Evolutionary conservation across 2,329 filamentous ascomycete genomes (phyloP).

Genomic region (Aspergillus novofumigatus): DNA sequence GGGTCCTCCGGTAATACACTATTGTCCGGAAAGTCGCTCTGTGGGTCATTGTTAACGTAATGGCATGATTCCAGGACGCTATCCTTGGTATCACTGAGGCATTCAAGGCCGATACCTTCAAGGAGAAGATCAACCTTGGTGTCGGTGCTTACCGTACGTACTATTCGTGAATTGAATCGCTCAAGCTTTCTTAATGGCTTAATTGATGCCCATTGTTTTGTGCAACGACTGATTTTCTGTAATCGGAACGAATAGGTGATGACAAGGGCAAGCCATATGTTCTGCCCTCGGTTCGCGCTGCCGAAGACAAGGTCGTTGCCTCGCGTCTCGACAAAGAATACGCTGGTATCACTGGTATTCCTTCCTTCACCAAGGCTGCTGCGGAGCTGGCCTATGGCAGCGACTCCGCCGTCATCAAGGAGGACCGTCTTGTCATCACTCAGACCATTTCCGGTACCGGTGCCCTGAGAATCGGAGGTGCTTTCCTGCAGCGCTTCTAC

Average conservation of each 20-base stretch:
- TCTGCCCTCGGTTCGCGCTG: conserved; percentile 83
- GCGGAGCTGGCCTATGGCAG: conserved; percentile 85
- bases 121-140: conserved; percentile 97
- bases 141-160: conserved; percentile 85
- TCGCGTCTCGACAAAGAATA: conserved; percentile 91
- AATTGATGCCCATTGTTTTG: background rate
- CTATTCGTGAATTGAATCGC: background rate
- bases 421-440: conserved; percentile 79
- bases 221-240: background rate
- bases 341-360: conserved; percentile 92
- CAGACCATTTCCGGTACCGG: conserved; percentile 98
- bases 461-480: conserved; percentile 88
- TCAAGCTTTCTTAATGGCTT: background rate
- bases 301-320: conserved; percentile 80
- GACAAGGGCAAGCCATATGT: conserved; percentile 98
- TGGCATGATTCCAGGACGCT: conserved; percentile 33
- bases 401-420: conserved; percentile 69
- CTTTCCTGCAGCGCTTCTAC: conserved; percentile 89
- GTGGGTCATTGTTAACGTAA: conserved; percentile 22
- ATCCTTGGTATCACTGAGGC: conserved; percentile 77
- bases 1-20: conserved; percentile 77
- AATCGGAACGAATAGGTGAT: conserved; percentile 50
- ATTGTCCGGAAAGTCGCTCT: conserved; percentile 3
- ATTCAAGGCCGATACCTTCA: conserved; percentile 93
- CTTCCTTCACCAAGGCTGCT: conserved; percentile 88